Evolutionary conservation across 2,329 filamentous ascomycete species (phyloP), one percentile per base, ranked within the genome.

Genomic region (Colletotrichum cereale): DNA sequence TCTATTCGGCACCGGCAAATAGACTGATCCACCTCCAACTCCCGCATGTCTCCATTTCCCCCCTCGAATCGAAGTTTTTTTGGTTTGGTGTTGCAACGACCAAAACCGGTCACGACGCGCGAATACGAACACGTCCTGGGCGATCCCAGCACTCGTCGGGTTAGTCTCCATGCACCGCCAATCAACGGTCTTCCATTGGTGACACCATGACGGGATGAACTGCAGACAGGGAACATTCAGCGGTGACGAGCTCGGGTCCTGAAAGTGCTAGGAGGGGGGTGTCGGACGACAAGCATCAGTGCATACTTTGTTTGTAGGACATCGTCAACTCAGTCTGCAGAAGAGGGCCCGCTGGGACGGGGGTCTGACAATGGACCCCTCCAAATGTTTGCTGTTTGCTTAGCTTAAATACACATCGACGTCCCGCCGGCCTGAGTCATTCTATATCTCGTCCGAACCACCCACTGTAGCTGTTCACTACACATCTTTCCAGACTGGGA

Each of bases 41-140:
- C n/a, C 31, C 44, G 44, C 31, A 26, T 14, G 16, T 11, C 53
- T 40, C 21, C 8, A 6, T 40, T 24, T 24, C 36, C 21, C 36
- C 21, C 29, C 21, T 3, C 11, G 5, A 48, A 40, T 38, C 48
- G 48, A 67, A 26, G 44, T 47, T 5, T n/a, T n/a, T n/a, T n/a
- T n/a, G n/a, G n/a, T n/a, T 53, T 31, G n/a, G 34, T 14, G 56
- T 18, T 61, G 55, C 56, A 68, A 11, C 34, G 14, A 26, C 48
- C 7, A 50, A 38, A 12, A 12, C 16, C 16, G 16, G 16, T 40
- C 18, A 36, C 56, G 40, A 38, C 29, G 34, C 52, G 56, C 67
- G 67, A 67, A 71, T 62, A 67, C 63, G 56, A 67, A 67, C 52
- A 71, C 56, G 63, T 47, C 21, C 1, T 18, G 16, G 63, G 26